Conservation (phyloP, 1,284 basidiomycete species). For the Leccinum pachyderme region DNA sequence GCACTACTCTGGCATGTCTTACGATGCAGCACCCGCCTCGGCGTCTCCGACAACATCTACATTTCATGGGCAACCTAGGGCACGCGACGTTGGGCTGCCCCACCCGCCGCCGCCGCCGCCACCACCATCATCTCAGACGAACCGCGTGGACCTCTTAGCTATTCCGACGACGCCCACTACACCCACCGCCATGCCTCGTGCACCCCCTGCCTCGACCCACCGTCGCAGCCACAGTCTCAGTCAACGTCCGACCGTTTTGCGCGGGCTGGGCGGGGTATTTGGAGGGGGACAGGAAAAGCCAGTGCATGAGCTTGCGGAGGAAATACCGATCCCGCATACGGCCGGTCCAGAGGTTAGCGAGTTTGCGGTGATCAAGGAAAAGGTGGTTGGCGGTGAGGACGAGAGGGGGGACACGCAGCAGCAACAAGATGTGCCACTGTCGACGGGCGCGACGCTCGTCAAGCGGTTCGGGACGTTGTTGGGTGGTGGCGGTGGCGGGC, state of each 20-base stretch:
- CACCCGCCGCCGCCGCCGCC: conserved; percentile 18
- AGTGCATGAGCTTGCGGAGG: conserved; percentile 41
- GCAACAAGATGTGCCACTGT: conserved; percentile 37
- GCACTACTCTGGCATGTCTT: conserved; percentile 76
- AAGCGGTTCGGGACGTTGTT: conserved; percentile 71
- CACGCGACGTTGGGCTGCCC: conserved; percentile 46
- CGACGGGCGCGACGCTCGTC: conserved; percentile 66
- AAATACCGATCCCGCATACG: conserved; percentile 46
- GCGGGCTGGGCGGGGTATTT: conserved; percentile 47
- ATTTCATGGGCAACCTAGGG: conserved; percentile 60
- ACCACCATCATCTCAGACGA: conserved; percentile 9
- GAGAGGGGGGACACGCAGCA: conserved; percentile 14
- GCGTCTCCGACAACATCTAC: conserved; percentile 50
- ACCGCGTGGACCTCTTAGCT: conserved; percentile 37
- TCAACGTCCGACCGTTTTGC: conserved; percentile 55
- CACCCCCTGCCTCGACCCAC: conserved; percentile 67
- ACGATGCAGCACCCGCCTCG: conserved; percentile 53
- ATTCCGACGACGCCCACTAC: conserved; percentile 36
- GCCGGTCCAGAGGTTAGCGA: conserved; percentile 56
- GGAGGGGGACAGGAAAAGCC: conserved; percentile 38
- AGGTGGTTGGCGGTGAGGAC: conserved; percentile 32
- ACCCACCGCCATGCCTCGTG: conserved; percentile 46
- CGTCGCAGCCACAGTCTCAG: conserved; percentile 75
- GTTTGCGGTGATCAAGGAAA: conserved; percentile 42
- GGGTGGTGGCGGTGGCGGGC: conserved; percentile 22